Evolutionary conservation across 306 rosid genomes (phyloP).

Genomic region (Neltuma alba): DNA sequence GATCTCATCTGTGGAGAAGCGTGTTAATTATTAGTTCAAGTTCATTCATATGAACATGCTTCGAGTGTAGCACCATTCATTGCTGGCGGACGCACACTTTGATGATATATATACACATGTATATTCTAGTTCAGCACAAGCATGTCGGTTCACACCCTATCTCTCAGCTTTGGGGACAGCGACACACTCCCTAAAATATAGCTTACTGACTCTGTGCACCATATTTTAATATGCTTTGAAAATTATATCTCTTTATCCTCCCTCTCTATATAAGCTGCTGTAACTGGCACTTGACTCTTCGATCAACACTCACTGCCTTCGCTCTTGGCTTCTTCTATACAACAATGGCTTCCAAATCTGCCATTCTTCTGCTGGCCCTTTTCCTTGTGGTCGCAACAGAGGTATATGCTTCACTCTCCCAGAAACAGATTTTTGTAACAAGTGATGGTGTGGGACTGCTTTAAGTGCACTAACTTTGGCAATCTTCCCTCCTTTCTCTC

Average conservation of each 20-base stretch:
- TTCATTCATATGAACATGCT: slow-evolving; percentile 27
- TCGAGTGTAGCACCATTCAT: slow-evolving; percentile 20
- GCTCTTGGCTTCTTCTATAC: not conserved
- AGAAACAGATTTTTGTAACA: not conserved
- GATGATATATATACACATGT: not conserved
- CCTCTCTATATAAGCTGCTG: slow-evolving; percentile 42
- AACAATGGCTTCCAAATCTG: slow-evolving; percentile 59
- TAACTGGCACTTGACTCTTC: not conserved
- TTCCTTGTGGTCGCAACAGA: slow-evolving; percentile 43
- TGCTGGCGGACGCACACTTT: slow-evolving; percentile 37
- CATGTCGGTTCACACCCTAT: slow-evolving; percentile 38
- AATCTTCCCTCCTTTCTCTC: not conserved
- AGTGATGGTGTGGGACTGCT: not conserved
- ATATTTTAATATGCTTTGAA: not conserved
- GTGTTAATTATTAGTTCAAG: not conserved
- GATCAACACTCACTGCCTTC: slow-evolving; percentile 13
- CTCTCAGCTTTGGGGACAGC: slow-evolving; percentile 23
- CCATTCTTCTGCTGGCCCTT: slow-evolving; percentile 45
- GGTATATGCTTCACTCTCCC: slow-evolving; percentile 33
- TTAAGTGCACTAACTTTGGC: slow-evolving; percentile 27
- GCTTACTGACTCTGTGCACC: not conserved
- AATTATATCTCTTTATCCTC: slow-evolving; percentile 1
- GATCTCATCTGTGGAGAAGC: not conserved
- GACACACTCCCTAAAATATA: not conserved
- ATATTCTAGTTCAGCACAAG: slow-evolving; percentile 22